Evolutionary conservation across 768 basidiomycete species (phyloP), one percentile per base, ranked within the genome.

Genomic region (Suillus fuscotomentosus): DNA sequence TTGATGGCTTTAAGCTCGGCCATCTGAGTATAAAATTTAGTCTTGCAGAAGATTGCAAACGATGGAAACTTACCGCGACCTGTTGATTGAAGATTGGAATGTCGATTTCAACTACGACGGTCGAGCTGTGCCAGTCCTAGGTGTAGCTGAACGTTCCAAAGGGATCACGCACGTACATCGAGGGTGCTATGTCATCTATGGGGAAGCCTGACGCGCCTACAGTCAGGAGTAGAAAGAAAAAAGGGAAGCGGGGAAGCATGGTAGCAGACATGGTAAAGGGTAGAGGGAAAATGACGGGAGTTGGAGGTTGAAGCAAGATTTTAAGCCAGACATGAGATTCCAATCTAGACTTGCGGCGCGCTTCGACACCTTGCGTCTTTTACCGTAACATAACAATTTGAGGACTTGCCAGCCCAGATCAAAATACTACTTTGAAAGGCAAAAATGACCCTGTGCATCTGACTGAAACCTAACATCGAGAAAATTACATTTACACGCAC

Each of bases 291-390:
- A 20, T 14, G 39, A 59, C 15, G 38, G 20, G 42, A 59, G 20
- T n/a, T 34, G 42, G 56, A 47, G n/a, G 15, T 55, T 20, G 9
- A 38, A 22, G 42, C 6, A 76, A 75, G 65, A 78, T 77, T 60
- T 54, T n/a, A 54, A 20, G 20, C 20, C 10, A 34, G 8, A 20
- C 31, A 54, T 36, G 20, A 0, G 3, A 36, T 54, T 54, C 11
- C 34, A 36, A 54, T 36, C 53, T 36, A 36, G 20, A 34, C 53
- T 36, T 20, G 31, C 20, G 20, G 34, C 11, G 2, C 20, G 17
- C 31, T 31, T 31, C 51, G 20, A 27, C 9, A 50, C 48, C 24
- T 14, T 24, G 22, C 11, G 11, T 43, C n/a, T 13, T 13, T 48
- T 22, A 1, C 15, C 15, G 9, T 27, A 17, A 51, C 15, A 27